Evolutionary conservation across 768 basidiomycete species (phyloP).

Genomic region (Trametes coccinea): DNA sequence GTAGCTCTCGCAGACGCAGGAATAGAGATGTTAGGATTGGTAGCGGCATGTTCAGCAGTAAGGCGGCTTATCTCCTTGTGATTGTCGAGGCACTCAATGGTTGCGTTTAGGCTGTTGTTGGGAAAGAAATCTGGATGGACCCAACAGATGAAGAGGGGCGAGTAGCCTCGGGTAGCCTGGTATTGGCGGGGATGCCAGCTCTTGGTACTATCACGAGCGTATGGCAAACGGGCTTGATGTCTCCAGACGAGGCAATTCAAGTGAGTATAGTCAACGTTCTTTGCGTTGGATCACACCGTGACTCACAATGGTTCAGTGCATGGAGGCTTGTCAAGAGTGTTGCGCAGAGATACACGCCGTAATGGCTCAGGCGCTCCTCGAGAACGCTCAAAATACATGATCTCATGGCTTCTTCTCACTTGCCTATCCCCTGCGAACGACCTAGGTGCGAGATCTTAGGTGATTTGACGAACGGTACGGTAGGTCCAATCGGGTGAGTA

Average conservation of each 20-base stretch:
- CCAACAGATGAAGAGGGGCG: conserved; percentile 71
- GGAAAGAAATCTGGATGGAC: conserved; percentile 71
- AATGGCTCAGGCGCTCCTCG: conserved; percentile 68
- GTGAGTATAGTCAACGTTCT: conserved; percentile 43
- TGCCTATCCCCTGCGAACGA: no score
- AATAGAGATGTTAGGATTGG: conserved; percentile 87
- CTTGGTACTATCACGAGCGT: conserved; percentile 78
- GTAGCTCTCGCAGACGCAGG: conserved; percentile 92
- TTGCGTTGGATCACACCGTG: no score
- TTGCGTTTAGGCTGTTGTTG: conserved; percentile 52
- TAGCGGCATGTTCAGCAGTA: conserved; percentile 81
- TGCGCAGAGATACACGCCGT: conserved; percentile 77
- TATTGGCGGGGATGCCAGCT: conserved; percentile 86
- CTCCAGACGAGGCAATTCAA: conserved; percentile 49
- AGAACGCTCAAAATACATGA: conserved; percentile 32
- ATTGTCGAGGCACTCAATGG: background rate
- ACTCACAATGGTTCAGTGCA: conserved; percentile 47
- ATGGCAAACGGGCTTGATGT: conserved; percentile 81
- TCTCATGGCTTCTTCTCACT: no score
- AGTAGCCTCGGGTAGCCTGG: conserved; percentile 62
- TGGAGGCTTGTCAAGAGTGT: conserved; percentile 66
- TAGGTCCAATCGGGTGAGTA: no score
- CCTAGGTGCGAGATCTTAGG: no score
- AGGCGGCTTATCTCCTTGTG: conserved; percentile 23
- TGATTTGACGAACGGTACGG: no score